Conservation (phyloP, 768 basidiomycete genomes). For the Tylopilus felleus region DNA sequence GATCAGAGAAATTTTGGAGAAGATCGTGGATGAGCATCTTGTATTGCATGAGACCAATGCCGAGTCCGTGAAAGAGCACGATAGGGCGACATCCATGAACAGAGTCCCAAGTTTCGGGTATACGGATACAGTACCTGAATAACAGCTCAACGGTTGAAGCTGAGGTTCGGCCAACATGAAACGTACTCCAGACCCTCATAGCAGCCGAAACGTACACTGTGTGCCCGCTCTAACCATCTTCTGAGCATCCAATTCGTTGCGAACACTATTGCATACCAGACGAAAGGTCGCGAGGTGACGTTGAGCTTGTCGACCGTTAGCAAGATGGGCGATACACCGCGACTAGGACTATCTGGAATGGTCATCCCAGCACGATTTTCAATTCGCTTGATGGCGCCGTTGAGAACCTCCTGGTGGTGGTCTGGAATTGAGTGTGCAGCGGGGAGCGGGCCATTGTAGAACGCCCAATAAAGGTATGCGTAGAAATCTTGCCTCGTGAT, state of each 20-base stretch:
- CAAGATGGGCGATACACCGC: slow-evolving; percentile 51
- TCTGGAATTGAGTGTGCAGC: slow-evolving; percentile 44
- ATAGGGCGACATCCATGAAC: slow-evolving; percentile 60
- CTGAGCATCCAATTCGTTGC: slow-evolving; percentile 47
- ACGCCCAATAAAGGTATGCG: slow-evolving; percentile 81
- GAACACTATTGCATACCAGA: slow-evolving; percentile 55
- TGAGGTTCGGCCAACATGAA: neutral
- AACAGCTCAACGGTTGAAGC: neutral
- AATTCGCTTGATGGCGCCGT: slow-evolving; percentile 57
- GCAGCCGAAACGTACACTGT: slow-evolving; percentile 42
- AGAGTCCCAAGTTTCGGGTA: slow-evolving; percentile 65
- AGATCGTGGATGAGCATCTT: slow-evolving; percentile 57
- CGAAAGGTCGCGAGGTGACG: slow-evolving; percentile 64
- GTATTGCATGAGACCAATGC: slow-evolving; percentile 77
- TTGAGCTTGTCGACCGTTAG: slow-evolving; percentile 78
- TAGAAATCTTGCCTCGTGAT: slow-evolving; percentile 61
- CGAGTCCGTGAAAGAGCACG: slow-evolving; percentile 86
- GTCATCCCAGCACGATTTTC: slow-evolving; percentile 69
- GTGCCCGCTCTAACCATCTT: slow-evolving; percentile 40
- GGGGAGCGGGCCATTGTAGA: slow-evolving; percentile 67
- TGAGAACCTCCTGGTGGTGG: slow-evolving; percentile 47
- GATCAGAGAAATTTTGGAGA: slow-evolving; percentile 51
- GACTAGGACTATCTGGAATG: slow-evolving; percentile 59
- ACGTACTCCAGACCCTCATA: slow-evolving; percentile 71
- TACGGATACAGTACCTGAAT: slow-evolving; percentile 67